A percentile compares a stretch with the other conserved stretches of the same genome.
These are phyloP conservation scores for Sugiyamaella sp. DNA, from an alignment of 1,139 yeast species.

Conservation along the genomic window DNA sequence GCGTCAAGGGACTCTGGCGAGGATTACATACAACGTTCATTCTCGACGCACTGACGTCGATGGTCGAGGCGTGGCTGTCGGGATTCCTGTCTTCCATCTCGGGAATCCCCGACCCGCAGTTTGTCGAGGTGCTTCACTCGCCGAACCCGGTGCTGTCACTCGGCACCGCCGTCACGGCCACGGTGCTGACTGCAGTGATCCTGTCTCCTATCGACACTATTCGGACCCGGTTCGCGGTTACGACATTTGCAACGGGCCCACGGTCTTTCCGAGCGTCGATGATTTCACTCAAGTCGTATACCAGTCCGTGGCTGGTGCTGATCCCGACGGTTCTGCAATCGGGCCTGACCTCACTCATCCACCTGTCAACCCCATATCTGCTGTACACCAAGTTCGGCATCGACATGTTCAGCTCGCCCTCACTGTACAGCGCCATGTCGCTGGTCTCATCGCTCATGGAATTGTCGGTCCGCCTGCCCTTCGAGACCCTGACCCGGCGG, in stretches of 20 bases:
- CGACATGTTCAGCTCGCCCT: constrained; percentile 69
- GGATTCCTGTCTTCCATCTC: constrained; percentile 82
- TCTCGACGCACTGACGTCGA: constrained; percentile 70
- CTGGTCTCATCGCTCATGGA: constrained; percentile 64
- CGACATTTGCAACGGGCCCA: constrained; percentile 49
- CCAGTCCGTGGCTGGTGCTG: constrained; percentile 58
- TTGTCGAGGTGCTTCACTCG: constrained; percentile 80
- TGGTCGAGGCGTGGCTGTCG: constrained; percentile 89
- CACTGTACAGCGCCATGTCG: constrained; percentile 55
- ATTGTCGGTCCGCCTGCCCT: constrained; percentile 75
- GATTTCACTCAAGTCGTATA: constrained; percentile 46
- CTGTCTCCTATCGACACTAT: constrained; percentile 83
- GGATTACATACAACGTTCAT: constrained; percentile 87
- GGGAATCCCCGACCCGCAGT: constrained; percentile 89
- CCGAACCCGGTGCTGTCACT: constrained; percentile 74
- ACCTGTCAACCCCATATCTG: constrained; percentile 73
- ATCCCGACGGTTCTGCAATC: constrained; percentile 66
- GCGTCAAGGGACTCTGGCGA: constrained; percentile 81
- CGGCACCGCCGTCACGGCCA: constrained; percentile 67
- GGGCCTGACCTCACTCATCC: constrained; percentile 61
- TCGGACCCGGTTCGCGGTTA: constrained; percentile 73
- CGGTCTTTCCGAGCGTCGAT: constrained; percentile 46
- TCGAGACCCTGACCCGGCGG: constrained; percentile 82
- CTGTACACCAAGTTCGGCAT: constrained; percentile 66
- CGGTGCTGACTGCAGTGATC: constrained; percentile 72